A percentile compares a stretch with the other conserved stretches of the same genome.
Evolutionary conservation across 2,329 filamentous ascomycete species (phyloP).

Genomic region (Orbilia oligospora): DNA sequence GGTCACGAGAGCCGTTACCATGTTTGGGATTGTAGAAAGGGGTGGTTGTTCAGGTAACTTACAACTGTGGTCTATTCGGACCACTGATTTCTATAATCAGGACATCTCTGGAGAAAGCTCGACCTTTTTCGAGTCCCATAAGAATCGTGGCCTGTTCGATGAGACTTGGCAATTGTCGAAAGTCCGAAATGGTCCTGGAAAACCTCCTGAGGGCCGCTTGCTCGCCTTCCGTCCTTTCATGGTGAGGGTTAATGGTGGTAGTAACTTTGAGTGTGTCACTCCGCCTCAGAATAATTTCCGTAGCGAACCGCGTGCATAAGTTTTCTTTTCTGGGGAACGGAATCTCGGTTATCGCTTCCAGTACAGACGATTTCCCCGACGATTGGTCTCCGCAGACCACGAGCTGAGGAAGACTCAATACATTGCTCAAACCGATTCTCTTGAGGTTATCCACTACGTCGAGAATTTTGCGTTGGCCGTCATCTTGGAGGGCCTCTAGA

Average conservation of each 20-base stretch:
- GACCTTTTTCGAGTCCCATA: constrained; percentile 69
- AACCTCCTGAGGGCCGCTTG: constrained; percentile 67
- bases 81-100: constrained; percentile 70
- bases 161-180: constrained; percentile 69
- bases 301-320: constrained; percentile 75
- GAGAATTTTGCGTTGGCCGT: constrained; percentile 70
- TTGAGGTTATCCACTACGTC: constrained; percentile 72
- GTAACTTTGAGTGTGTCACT: constrained; percentile 66
- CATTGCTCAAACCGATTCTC: constrained; percentile 69
- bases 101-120: constrained; percentile 69
- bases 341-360: constrained; percentile 76
- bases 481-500: constrained; percentile 68
- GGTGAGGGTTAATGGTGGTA: constrained; percentile 68
- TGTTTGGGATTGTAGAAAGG: not conserved
- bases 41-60: not conserved
- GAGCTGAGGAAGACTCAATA: constrained; percentile 71
- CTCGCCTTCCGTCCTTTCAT: constrained; percentile 62
- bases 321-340: constrained; percentile 73
- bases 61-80: constrained; percentile 69
- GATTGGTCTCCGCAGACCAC: constrained; percentile 75
- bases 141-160: constrained; percentile 71
- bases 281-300: constrained; percentile 73
- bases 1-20: not conserved
- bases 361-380: constrained; percentile 76
- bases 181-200: constrained; percentile 65